phyloP scores from a whole-genome alignment of 2,329 filamentous ascomycete species.

The Hymenoscyphus linearis region DNA sequence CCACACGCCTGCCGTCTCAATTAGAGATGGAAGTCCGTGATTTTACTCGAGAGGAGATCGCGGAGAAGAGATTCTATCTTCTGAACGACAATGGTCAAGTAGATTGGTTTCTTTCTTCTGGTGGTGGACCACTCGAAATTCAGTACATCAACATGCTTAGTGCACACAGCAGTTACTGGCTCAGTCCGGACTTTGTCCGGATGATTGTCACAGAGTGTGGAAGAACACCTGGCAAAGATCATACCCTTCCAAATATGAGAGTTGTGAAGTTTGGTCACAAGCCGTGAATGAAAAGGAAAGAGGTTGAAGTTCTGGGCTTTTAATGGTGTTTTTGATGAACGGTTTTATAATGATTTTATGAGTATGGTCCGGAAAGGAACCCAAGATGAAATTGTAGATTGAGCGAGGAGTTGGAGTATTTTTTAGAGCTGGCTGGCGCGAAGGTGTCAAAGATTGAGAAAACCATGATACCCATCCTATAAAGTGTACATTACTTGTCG shows the following conservation, averaged over 20 bases:
- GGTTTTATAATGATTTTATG: background rate
- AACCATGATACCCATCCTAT: conserved; percentile 23
- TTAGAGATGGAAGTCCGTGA: conserved; percentile 95
- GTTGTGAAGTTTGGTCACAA: conserved; percentile 44
- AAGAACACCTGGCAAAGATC: conserved; percentile 59
- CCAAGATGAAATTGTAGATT: background rate
- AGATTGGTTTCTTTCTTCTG: conserved; percentile 80
- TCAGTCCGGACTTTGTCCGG: conserved; percentile 78
- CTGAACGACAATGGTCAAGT: conserved; percentile 97
- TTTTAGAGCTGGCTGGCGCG: background rate
- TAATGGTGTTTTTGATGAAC: background rate
- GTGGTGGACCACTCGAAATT: conserved; percentile 82
- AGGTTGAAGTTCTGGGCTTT: background rate
- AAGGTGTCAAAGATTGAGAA: conserved; percentile 3
- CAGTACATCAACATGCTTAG: conserved; percentile 97
- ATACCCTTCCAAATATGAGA: conserved; percentile 53
- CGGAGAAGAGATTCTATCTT: conserved; percentile 79
- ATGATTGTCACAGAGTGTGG: conserved; percentile 88
- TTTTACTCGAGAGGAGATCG: conserved; percentile 86
- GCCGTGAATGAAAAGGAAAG: background rate
- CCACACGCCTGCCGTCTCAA: conserved; percentile 51
- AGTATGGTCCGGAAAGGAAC: background rate
- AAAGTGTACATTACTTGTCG: background rate
- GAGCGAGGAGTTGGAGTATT: background rate
- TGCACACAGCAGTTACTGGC: conserved; percentile 94